Evolutionary conservation across 2,329 filamentous ascomycete genomes (phyloP).

Genomic region (Botrytis fabae): DNA sequence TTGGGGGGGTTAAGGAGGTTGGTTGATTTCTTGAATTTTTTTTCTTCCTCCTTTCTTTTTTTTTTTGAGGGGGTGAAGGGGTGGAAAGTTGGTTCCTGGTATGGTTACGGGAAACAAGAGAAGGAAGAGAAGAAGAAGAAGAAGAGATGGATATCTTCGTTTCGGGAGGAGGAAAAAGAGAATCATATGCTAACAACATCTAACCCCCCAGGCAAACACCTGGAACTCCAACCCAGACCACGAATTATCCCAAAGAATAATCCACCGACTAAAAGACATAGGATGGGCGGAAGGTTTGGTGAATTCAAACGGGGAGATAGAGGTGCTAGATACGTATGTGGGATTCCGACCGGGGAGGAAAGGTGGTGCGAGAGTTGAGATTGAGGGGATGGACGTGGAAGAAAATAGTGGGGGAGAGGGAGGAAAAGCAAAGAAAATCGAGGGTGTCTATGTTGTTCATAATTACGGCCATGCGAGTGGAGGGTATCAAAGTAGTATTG

Average conservation of each 20-base stretch:
- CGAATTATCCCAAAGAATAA: neutral
- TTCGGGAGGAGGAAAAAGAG: neutral
- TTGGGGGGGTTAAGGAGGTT: slow-evolving; percentile 48
- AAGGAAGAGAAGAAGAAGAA: neutral
- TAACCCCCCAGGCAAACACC: neutral
- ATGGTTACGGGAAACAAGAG: neutral
- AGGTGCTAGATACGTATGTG: neutral
- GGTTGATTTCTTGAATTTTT: slow-evolving; percentile 26
- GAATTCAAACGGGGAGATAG: neutral
- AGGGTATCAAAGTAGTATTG: slow-evolving; percentile 43
- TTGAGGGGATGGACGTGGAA: slow-evolving; percentile 30
- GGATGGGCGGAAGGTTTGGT: neutral
- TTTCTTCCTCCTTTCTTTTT: slow-evolving; percentile 27
- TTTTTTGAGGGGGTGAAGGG: neutral
- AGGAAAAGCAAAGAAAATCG: slow-evolving; percentile 17
- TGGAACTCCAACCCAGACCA: neutral
- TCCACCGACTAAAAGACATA: neutral
- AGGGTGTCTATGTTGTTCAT: slow-evolving; percentile 44
- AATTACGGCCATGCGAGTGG: slow-evolving; percentile 50
- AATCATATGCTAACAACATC: neutral
- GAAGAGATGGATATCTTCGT: neutral
- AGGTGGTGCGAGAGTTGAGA: neutral
- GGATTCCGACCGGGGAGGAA: slow-evolving; percentile 2
- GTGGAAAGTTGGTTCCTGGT: neutral
- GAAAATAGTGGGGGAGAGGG: neutral